Evolutionary conservation across 805 yeast genomes (phyloP).

Genomic region (Schizosaccharomyces japonicus): DNA sequence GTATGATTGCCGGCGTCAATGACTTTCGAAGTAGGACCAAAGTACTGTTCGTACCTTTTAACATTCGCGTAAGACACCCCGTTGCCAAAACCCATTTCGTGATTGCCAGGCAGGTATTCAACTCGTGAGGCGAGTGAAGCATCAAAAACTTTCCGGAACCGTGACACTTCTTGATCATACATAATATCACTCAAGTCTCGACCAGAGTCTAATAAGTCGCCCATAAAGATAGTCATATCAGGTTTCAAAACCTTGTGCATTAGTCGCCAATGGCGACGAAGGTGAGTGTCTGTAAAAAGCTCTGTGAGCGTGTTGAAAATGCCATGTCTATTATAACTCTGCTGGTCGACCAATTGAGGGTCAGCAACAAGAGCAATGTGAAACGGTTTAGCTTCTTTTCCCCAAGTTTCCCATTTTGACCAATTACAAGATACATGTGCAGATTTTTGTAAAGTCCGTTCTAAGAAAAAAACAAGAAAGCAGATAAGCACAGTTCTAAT

Average conservation of each 20-base stretch:
- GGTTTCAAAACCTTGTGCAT: slow-evolving; percentile 41
- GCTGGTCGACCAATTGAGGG: slow-evolving; percentile 77
- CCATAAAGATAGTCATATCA: slow-evolving; percentile 53
- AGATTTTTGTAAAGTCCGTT: neutral
- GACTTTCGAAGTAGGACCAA: slow-evolving; percentile 42
- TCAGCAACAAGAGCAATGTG: slow-evolving; percentile 52
- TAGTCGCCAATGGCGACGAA: slow-evolving; percentile 46
- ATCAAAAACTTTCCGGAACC: slow-evolving; percentile 50
- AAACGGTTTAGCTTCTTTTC: slow-evolving; percentile 12
- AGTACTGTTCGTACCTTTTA: slow-evolving; percentile 40
- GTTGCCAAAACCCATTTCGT: slow-evolving; percentile 84
- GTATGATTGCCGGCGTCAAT: slow-evolving; percentile 46
- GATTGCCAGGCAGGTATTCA: slow-evolving; percentile 65
- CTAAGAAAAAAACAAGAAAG: neutral
- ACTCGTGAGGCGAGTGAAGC: slow-evolving; percentile 17
- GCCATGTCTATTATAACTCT: slow-evolving; percentile 56
- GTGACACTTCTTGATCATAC: slow-evolving; percentile 45
- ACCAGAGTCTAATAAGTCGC: slow-evolving; percentile 90
- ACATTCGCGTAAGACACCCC: slow-evolving; percentile 33
- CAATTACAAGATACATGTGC: slow-evolving; percentile 7
- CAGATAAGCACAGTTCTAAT: no score
- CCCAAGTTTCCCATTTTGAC: slow-evolving; percentile 8
- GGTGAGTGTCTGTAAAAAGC: slow-evolving; percentile 49
- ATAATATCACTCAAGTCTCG: slow-evolving; percentile 49
- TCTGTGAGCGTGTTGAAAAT: slow-evolving; percentile 31